These are phyloP conservation scores for Hymenotorrendiella dingleyae DNA, from an alignment of 2,329 filamentous ascomycete genomes.

Conservation along the genomic window DNA sequence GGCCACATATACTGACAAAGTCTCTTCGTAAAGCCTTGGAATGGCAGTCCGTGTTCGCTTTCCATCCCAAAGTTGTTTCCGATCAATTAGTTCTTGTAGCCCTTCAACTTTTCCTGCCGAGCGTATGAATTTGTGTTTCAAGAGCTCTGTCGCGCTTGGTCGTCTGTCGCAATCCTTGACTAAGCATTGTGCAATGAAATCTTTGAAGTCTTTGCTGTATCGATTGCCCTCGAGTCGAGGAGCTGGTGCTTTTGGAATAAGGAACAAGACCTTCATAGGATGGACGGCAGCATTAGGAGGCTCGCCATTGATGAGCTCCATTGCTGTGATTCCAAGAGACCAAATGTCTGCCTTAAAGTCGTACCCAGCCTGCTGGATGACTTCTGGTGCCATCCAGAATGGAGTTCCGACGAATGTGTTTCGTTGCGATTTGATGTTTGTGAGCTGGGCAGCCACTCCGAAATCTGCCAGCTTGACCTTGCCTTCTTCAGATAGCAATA, in stretches of 20 bases:
- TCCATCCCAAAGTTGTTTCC: conserved; percentile 77
- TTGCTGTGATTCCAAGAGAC: conserved; percentile 87
- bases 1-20: conserved; percentile 47
- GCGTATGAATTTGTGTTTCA: conserved; percentile 84
- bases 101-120: conserved; percentile 82
- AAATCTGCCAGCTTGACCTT: conserved; percentile 97
- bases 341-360: conserved; percentile 93
- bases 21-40: conserved; percentile 89
- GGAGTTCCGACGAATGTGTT: conserved; percentile 98
- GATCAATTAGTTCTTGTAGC: conserved; percentile 78
- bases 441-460: conserved; percentile 91
- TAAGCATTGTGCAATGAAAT: conserved; percentile 85
- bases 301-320: conserved; percentile 83
- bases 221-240: conserved; percentile 73
- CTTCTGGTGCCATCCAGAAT: conserved; percentile 95
- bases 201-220: conserved; percentile 87
- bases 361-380: conserved; percentile 78
- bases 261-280: conserved; percentile 89
- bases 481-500: conserved; percentile 83
- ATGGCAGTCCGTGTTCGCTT: conserved; percentile 63
- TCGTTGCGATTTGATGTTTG: conserved; percentile 94
- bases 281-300: conserved; percentile 82
- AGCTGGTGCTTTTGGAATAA: conserved; percentile 83
- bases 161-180: conserved; percentile 85
- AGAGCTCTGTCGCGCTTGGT: conserved; percentile 77